Evolutionary conservation across 2,329 filamentous ascomycete species (phyloP).

Genomic region (Helotiales sp.): DNA sequence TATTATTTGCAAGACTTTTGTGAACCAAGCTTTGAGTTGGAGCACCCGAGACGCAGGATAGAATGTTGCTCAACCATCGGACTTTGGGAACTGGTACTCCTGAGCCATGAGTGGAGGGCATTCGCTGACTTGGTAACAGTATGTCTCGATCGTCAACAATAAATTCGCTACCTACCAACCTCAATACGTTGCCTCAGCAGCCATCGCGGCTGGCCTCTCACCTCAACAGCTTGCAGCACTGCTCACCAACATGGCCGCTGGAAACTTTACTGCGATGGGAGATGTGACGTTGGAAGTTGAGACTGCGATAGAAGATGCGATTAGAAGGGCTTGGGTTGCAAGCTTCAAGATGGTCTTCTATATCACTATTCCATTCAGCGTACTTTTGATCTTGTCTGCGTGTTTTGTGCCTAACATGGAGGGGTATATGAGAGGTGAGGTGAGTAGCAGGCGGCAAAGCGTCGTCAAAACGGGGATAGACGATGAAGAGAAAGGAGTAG

Average conservation of each 20-base stretch:
- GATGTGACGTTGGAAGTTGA: slow-evolving; percentile 36
- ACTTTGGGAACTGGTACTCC: no score
- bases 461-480: slow-evolving; percentile 28
- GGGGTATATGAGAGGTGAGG: slow-evolving; percentile 34
- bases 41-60: no score
- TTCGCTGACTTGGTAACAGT: no score
- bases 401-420: slow-evolving; percentile 38
- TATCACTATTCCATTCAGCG: slow-evolving; percentile 38
- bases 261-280: slow-evolving; percentile 33
- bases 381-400: slow-evolving; percentile 34
- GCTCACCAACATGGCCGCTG: slow-evolving; percentile 35
- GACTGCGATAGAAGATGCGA: slow-evolving; percentile 33
- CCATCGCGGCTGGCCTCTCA: slow-evolving; percentile 41
- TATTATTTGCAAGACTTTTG: no score
- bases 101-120: no score
- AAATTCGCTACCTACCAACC: slow-evolving; percentile 36
- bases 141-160: slow-evolving; percentile 37
- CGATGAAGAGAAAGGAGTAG: neutral
- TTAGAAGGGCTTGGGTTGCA: slow-evolving; percentile 37
- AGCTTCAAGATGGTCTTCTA: slow-evolving; percentile 40
- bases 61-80: no score
- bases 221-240: slow-evolving; percentile 37
- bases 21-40: no score
- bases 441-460: slow-evolving; percentile 33
- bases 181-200: slow-evolving; percentile 35